Base-by-base conservation (phyloP, 2,329 filamentous ascomycete genomes). In the Cryphonectria parasitica region DNA sequence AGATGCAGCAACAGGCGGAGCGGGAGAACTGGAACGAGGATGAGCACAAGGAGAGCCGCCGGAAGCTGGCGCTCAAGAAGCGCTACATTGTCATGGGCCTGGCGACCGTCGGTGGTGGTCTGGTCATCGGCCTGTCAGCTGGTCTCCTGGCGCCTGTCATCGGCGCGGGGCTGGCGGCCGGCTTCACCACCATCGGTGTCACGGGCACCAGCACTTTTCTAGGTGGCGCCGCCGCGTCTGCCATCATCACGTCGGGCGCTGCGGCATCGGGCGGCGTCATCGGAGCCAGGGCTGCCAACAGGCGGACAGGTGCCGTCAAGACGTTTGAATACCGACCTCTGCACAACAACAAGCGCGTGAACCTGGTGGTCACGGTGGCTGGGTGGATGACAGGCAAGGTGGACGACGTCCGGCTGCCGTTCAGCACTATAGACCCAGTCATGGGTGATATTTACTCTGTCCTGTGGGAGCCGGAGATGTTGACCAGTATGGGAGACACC, bases 371-470 rank as follows among this genome's bases (percentile, higher is more conserved):
- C 54, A 98, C 96, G 0, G 89, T 99, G 41, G 94, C 95, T 0
- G 96, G 96, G 3, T 99, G 96, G 96, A 97, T 99, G 92, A 98
- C 94, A 56, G 96, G 97, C 77, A 98, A 97, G 78, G 91, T 97
- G 67, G 96, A 99, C 82, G 96, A 99, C 79, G 95, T 99, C 65
- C 92, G 96, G 72, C 82, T 99, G 77, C 96, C 96, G 10, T 99
- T 92, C 81, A 98, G 94, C 83, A 99, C 97, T 0, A 92, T 99
- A 8, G 95, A 99, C 79, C 94, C 97, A 0, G 89, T 98, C 73
- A 99, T 99, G 96, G 96, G 96, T 17, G 96, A 99, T 78, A 90
- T 99, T 22, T 99, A 99, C 82, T 98, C 95, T 0, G 91, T 99
- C 15, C 85, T 97, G 71, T 99, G 96, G 95, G 96, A 99, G 80